Percentiles rank a stretch among this genome's conserved stretches.
phyloP scores from a whole-genome alignment of 768 basidiomycete species.

The Kondoa malvinella region DNA sequence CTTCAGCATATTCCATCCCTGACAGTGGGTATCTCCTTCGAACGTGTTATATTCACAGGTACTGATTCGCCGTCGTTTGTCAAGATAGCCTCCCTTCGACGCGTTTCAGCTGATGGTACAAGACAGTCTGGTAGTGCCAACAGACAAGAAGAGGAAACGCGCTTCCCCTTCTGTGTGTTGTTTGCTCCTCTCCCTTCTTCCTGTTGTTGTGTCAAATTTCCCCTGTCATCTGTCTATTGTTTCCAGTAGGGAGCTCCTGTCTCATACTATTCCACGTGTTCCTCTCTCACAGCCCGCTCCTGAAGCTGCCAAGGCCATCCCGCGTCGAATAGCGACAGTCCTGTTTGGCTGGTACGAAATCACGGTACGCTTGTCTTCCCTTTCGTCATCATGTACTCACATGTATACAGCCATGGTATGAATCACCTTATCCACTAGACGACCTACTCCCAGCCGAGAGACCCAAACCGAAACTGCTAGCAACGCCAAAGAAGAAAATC shows the following conservation, averaged over 20 bases:
- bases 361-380: not conserved
- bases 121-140: not conserved
- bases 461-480: not conserved
- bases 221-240: not conserved
- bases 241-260: not conserved
- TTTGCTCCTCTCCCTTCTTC: not conserved
- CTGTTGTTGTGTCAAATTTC: not conserved
- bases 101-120: not conserved
- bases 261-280: too few relatives aligned
- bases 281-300: not conserved
- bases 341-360: not conserved
- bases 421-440: conserved; percentile 14
- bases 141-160: not conserved
- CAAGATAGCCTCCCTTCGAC: not conserved
- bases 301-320: not conserved
- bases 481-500: not conserved
- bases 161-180: not conserved
- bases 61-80: too few relatives aligned
- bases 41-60: not conserved
- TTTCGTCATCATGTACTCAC: not conserved
- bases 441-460: conserved; percentile 8
- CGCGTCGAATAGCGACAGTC: not conserved
- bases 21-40: too few relatives aligned
- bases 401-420: conserved; percentile 15
- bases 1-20: too few relatives aligned